Conservation (phyloP, 2,329 filamentous ascomycete species). For the Beauveria asiatica region DNA sequence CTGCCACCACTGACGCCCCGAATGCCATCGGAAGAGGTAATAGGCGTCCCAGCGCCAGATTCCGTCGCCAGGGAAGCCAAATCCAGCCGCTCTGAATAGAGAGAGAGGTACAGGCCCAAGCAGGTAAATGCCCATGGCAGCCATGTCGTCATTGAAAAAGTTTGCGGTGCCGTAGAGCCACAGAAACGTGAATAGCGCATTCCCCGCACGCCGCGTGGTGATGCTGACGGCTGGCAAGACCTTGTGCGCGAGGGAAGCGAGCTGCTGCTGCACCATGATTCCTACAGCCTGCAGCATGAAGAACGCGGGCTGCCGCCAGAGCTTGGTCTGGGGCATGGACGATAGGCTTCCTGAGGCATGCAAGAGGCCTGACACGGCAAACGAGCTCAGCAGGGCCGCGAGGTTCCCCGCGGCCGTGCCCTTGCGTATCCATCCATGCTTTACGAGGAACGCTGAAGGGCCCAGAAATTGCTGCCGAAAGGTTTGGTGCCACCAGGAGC, state of each 20-base stretch:
- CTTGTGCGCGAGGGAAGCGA: conserved; percentile 26
- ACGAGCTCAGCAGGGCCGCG: conserved; percentile 33
- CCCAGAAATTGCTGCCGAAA: conserved; percentile 67
- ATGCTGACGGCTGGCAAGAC: conserved; percentile 33
- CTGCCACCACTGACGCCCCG: conserved; percentile 55
- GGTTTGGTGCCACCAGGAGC: conserved; percentile 82
- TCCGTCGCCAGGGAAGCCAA: conserved; percentile 50
- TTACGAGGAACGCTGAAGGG: conserved; percentile 42
- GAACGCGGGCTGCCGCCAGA: conserved; percentile 54
- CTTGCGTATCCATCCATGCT: conserved; percentile 29
- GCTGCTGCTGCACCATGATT: conserved; percentile 47
- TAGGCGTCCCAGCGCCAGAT: conserved; percentile 60
- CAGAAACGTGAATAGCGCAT: conserved; percentile 49
- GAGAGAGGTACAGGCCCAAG: conserved; percentile 77
- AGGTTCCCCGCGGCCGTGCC: conserved; percentile 19
- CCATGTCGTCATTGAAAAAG: conserved; percentile 68
- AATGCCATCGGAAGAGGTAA: conserved; percentile 46
- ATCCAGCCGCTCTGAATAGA: conserved; percentile 54
- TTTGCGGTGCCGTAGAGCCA: conserved; percentile 64
- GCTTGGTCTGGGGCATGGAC: conserved; percentile 42
- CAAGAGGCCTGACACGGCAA: conserved; percentile 57
- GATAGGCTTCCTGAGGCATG: conserved; percentile 66
- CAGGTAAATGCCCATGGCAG: conserved; percentile 65
- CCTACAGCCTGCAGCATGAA: conserved; percentile 65
- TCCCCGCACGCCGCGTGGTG: conserved; percentile 41